Evolutionary conservation across 805 yeast genomes (phyloP).

Genomic region (Cyberlindnera samutprakarnensis): DNA sequence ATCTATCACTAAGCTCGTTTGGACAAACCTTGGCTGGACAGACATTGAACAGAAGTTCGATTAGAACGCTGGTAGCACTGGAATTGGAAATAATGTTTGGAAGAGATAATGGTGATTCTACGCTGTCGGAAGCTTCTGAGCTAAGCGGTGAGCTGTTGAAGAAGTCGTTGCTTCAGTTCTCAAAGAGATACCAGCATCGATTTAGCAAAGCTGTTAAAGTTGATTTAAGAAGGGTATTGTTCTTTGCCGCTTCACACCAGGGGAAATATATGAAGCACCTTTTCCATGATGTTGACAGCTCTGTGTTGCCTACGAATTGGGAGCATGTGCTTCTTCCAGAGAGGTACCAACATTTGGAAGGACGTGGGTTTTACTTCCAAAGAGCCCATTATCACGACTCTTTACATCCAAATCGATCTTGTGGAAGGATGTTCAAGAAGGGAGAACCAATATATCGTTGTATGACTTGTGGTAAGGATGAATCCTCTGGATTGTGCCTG

Average conservation of each 20-base stretch:
- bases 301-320: constrained; percentile 17
- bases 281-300: constrained; percentile 26
- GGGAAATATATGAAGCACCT: constrained; percentile 33
- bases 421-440: constrained; percentile 61
- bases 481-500: constrained; percentile 77
- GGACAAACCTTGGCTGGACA: too few species aligned
- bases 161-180: constrained; percentile 33
- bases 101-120: neutral
- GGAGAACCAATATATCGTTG: constrained; percentile 85
- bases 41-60: too few species aligned
- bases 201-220: constrained; percentile 24
- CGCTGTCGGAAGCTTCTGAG: neutral
- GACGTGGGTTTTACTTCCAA: constrained; percentile 15
- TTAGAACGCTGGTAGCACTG: too few species aligned
- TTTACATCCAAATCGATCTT: constrained; percentile 58
- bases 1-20: too few species aligned
- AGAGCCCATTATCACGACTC: constrained; percentile 15
- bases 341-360: constrained; percentile 17
- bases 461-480: constrained; percentile 69
- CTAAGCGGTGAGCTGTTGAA: constrained; percentile 19
- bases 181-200: constrained; percentile 26
- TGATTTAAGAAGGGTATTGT: constrained; percentile 36
- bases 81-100: too few species aligned
- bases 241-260: constrained; percentile 32
- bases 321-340: constrained; percentile 17